Evolutionary conservation across 108 stramenopile genomes (phyloP), one percentile per base, ranked within the genome.

Genomic region (Mediolabrus comicus): DNA sequence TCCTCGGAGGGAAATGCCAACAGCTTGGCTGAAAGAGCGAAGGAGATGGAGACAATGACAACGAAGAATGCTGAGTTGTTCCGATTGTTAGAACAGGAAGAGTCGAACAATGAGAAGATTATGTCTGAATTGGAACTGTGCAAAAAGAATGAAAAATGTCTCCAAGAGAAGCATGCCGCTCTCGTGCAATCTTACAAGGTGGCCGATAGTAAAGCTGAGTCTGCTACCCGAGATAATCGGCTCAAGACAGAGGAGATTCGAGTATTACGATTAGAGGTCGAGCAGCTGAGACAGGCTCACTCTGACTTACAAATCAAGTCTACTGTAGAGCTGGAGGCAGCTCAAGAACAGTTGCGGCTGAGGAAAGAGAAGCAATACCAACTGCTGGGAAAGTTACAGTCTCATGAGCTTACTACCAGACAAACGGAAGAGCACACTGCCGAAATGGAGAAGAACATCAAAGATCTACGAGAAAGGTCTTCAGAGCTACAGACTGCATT

Each of bases 351-450:
- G 82, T 84, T 95, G 17, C 77, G 94, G 1, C 84, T 95, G 54
- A 78, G 94, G 29, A 95, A 93, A 72, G 90, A 93, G 72, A 95
- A 95, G 72, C 92, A 93, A 58, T 95, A 95, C 59, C 89, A 92
- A 71, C 69, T 93, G 12, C 64, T 93, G 39, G 87, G 91, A 38
- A 92, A 95, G 81, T 59, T 90, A 59, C 92, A 93, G 83, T 77
- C 85, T 28, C 89, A 92, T 25, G 92, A 95, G 65, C 87, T 87
- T 58, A 80, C 89, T 30, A 80, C 87, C 69, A 79, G 87, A n/a
- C 86, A 87, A 62, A 87, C 94, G 2, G 88, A 93, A 57, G 89
- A 93, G 63, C 85, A 77, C 52, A 83, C 81, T 14, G 74, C 85
- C 0, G 83, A 89, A 39, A 65, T 92, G 83, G 89, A 92, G 68